phyloP scores from a whole-genome alignment of 148 eudicot genomes.

The Nyssa sinensis region DNA sequence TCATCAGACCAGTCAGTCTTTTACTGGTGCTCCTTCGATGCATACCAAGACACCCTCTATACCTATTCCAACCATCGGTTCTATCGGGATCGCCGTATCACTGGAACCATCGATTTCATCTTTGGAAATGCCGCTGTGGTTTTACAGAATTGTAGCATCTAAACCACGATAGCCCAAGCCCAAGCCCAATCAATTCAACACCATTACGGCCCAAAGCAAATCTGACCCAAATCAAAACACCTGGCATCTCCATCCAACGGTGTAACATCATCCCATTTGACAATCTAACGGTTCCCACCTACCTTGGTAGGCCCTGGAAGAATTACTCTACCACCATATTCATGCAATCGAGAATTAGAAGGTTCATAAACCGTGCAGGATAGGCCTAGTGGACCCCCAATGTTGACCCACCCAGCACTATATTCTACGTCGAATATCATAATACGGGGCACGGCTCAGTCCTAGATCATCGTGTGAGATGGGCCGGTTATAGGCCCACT shows the following conservation, averaged over 20 bases:
- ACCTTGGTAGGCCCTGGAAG: constrained; percentile 83
- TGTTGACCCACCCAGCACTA: constrained; percentile 17
- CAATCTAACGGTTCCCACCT: constrained; percentile 27
- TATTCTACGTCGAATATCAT: constrained; percentile 26
- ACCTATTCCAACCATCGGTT: constrained; percentile 75
- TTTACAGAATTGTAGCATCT: constrained; percentile 66
- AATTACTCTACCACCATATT: constrained; percentile 26
- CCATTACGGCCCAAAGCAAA: constrained; percentile 85
- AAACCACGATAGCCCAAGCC: constrained; percentile 61
- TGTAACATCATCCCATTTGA: background rate
- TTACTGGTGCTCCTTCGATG: constrained; percentile 52
- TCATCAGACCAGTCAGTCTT: constrained; percentile 76
- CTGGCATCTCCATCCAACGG: constrained; percentile 69
- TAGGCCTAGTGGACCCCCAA: constrained; percentile 25
- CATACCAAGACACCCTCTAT: constrained; percentile 84
- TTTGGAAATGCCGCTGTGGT: constrained; percentile 68
- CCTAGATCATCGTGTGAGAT: constrained; percentile 20
- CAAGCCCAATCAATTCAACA: constrained; percentile 67
- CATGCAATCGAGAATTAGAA: constrained; percentile 13
- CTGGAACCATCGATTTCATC: constrained; percentile 83
- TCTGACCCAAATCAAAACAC: constrained; percentile 46
- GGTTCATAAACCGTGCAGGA: constrained; percentile 23
- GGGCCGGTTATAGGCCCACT: constrained; percentile 22
- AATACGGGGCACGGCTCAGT: constrained; percentile 22
- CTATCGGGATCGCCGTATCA: constrained; percentile 71